Evolutionary conservation across 176 grass and related monocot genomes (phyloP).

Genomic region (Cenchrus purpureus): DNA sequence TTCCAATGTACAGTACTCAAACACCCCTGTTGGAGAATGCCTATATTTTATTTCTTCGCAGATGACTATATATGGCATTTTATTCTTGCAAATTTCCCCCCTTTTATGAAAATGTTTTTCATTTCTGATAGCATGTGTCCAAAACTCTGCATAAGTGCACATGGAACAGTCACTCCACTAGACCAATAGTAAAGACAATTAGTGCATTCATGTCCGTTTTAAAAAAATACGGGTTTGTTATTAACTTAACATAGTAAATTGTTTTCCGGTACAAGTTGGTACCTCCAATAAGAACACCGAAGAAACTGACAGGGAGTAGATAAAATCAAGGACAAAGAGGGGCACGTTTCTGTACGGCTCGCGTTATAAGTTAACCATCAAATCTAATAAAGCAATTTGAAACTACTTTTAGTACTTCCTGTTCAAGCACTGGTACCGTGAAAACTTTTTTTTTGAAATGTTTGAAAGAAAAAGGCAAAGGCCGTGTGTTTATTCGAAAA

Average conservation of each 20-base stretch:
- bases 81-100: background rate
- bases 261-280: background rate
- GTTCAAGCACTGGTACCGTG: background rate
- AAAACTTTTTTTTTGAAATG: background rate
- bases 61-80: background rate
- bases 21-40: background rate
- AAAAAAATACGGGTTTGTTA: background rate
- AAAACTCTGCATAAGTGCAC: background rate
- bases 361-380: conserved; percentile 34
- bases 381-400: background rate
- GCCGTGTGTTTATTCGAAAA: background rate
- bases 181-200: background rate
- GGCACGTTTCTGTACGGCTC: conserved; percentile 18
- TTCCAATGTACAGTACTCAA: background rate
- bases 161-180: background rate
- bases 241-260: background rate
- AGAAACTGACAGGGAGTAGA: background rate
- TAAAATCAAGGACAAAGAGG: background rate
- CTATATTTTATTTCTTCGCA: background rate
- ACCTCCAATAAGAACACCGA: background rate
- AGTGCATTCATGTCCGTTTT: background rate
- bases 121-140: background rate
- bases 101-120: too few species aligned
- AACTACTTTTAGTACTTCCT: background rate
- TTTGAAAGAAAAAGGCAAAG: background rate